Evolutionary conservation across 2,329 filamentous ascomycete genomes (phyloP).

Genomic region (Aspergillus phoenicis): DNA sequence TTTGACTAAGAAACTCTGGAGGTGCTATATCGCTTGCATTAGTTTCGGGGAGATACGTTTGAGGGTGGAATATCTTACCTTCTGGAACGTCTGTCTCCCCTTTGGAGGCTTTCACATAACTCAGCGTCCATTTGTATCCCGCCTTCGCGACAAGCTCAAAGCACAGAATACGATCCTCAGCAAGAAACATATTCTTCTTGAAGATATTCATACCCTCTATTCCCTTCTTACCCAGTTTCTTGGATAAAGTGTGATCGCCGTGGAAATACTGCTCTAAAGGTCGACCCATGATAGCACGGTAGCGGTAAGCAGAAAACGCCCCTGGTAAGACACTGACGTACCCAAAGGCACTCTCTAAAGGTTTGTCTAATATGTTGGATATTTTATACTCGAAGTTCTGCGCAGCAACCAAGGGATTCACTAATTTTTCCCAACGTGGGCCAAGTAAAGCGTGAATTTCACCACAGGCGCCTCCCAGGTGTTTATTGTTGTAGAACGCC

Average conservation of each 20-base stretch:
- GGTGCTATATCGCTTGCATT: neutral
- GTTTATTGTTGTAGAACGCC: conserved; percentile 99
- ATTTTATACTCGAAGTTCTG: conserved; percentile 99
- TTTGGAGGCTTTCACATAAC: conserved; percentile 98
- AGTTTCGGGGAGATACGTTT: neutral
- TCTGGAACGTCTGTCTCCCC: conserved; percentile 98
- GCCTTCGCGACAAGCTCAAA: conserved; percentile 99
- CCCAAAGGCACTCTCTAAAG: conserved; percentile 92
- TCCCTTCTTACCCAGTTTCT: conserved; percentile 95
- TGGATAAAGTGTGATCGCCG: conserved; percentile 95
- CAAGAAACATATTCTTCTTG: conserved; percentile 99
- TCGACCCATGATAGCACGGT: conserved; percentile 96
- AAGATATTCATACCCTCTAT: conserved; percentile 99
- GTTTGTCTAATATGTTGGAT: conserved; percentile 98
- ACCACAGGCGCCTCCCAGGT: conserved; percentile 95
- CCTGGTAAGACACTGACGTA: conserved; percentile 97
- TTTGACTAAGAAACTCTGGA: conserved; percentile 92
- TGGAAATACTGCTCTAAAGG: conserved; percentile 99
- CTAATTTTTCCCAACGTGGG: conserved; percentile 81
- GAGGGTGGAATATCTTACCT: conserved; percentile 64
- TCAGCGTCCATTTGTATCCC: conserved; percentile 97
- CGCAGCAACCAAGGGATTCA: conserved; percentile 92
- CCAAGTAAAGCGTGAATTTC: conserved; percentile 99
- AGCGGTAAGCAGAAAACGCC: conserved; percentile 97
- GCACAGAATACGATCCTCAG: conserved; percentile 99